Base-by-base conservation (phyloP, 139 green algal species). In the Yamagishiella unicocca region DNA sequence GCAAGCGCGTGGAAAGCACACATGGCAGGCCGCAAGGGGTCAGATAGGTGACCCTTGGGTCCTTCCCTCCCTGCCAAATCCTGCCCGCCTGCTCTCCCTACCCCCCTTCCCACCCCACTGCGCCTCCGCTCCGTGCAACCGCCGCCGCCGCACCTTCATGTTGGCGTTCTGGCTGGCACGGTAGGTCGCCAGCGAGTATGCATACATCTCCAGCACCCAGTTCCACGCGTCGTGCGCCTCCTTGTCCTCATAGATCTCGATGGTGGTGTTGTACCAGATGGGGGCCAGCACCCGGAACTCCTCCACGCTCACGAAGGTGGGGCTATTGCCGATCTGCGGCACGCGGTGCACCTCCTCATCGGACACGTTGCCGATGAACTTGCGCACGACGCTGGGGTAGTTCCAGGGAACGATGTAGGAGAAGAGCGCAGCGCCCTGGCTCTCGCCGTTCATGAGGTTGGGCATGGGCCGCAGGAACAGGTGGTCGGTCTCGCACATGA, bases 401-500 rank as follows among this genome's bases (percentile, higher is more conserved):
- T 90, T 46, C 46, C 62, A 80, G n/a, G 86, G 77, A 35, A 82
- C 78, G 43, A 90, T 90, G 86, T 90, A 90, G 50, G 77, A 82
- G 77, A 83, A 83, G 22, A 90, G 66, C 12, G 89, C 85, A 3
- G 89, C 89, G n/a, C 85, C 89, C 31, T 67, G 54, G 9, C 19
- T 40, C 43, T 92, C 89, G n/a, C 89, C 89, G 53, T 85, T 81
- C 96, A 99, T 98, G 35, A 99, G 89, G 90, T 99, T 99, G 71
- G 96, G 95, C 80, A 99, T 92, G 33, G 97, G 97, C 82, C 94
- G 92, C 82, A 99, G 72, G 90, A 98, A 97, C 33, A 99, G 81
- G 92, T 99, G 97, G 91, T 99, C 97, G 5, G 96, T 96, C 92
- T 99, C 97, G 14, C 92, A 94, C 97, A 99, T 99, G 27, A 99